Percentiles rank a stretch among this genome's conserved stretches.
Conservation (phyloP, 1,284 basidiomycete species). For the Pisolithus thermaeus region DNA sequence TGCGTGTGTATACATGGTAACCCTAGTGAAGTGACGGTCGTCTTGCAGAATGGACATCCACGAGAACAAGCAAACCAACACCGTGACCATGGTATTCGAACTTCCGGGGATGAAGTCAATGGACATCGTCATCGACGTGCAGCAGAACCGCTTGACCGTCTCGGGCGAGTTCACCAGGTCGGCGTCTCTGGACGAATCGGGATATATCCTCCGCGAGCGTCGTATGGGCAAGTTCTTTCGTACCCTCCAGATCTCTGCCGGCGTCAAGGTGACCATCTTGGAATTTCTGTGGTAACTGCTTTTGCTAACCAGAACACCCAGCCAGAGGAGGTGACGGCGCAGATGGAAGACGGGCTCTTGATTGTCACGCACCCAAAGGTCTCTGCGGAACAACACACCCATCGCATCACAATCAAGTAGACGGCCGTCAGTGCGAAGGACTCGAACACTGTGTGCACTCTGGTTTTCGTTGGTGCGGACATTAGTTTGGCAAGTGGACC, state of each 20-base stretch:
- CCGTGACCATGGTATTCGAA: conserved; percentile 44
- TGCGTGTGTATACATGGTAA: too few relatives aligned
- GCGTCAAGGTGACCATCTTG: conserved; percentile 35
- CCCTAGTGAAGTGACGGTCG: too few relatives aligned
- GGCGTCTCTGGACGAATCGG: conserved; percentile 34
- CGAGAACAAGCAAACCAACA: conserved; percentile 35
- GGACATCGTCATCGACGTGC: conserved; percentile 38
- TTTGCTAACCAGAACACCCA: conserved; percentile 13
- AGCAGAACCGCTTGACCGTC: conserved; percentile 38
- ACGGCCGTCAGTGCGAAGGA: too few relatives aligned
- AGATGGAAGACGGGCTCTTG: conserved; percentile 41
- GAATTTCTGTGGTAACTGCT: not conserved
- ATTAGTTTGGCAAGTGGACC: too few relatives aligned
- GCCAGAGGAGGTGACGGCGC: conserved; percentile 38
- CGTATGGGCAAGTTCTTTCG: conserved; percentile 43
- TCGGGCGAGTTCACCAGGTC: conserved; percentile 37
- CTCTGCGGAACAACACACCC: conserved; percentile 28
- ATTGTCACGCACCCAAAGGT: conserved; percentile 40
- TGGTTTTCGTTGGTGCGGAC: too few relatives aligned
- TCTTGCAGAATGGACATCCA: conserved; percentile 41
- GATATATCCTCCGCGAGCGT: conserved; percentile 45
- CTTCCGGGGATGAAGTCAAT: conserved; percentile 43
- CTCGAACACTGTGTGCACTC: too few relatives aligned
- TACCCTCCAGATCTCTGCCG: conserved; percentile 39
- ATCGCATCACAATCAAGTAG: conserved; percentile 30